phyloP scores from a whole-genome alignment of 169 alveolate species.

The Plasmodium gallinaceum region DNA sequence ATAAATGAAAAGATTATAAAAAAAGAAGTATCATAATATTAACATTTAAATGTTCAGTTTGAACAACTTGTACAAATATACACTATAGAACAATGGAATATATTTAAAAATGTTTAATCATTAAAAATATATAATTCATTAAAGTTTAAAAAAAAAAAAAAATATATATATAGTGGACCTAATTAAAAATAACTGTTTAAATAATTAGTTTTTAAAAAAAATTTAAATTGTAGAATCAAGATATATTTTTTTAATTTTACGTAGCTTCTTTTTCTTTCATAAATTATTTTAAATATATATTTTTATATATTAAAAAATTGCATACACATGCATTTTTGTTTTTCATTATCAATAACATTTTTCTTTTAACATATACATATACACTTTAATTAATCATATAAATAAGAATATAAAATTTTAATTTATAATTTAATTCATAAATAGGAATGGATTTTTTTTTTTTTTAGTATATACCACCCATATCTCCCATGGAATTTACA shows the following conservation, averaged over 20 bases:
- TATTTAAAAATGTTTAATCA: too few relatives aligned
- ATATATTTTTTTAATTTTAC: neutral
- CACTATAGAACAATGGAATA: too few relatives aligned
- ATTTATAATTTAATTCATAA: too few relatives aligned
- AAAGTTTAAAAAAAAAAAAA: too few relatives aligned
- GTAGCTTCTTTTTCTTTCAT: neutral
- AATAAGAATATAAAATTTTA: too few relatives aligned
- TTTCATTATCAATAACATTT: neutral
- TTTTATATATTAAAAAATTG: neutral
- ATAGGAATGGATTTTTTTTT: neutral
- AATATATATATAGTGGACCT: too few relatives aligned
- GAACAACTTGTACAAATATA: too few relatives aligned
- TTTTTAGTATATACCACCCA: constrained; percentile 83
- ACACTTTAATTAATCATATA: too few relatives aligned
- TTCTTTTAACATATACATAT: too few relatives aligned
- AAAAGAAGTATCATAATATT: neutral
- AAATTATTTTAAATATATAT: neutral
- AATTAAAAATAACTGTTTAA: neutral
- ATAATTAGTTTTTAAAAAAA: neutral
- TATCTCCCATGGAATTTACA: constrained; percentile 78
- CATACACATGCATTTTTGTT: neutral
- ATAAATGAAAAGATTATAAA: neutral
- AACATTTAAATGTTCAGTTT: too few relatives aligned
- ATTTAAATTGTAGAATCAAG: neutral
- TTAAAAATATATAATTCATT: too few relatives aligned